phyloP scores from a whole-genome alignment of 345 rosid genomes.

The Limnanthes douglasii region DNA sequence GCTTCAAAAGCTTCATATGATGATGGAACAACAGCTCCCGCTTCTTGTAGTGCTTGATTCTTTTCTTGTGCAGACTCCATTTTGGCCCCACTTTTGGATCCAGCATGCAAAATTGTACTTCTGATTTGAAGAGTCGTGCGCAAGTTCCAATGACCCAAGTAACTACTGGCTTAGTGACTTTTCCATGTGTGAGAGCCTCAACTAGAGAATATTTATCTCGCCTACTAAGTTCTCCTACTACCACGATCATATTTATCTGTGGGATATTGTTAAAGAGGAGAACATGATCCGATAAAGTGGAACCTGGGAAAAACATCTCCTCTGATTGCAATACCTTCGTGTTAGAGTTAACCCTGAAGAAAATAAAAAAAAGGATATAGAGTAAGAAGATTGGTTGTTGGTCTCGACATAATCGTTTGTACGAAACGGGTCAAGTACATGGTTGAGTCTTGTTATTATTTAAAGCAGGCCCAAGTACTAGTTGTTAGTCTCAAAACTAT shows the following conservation, averaged over 20 bases:
- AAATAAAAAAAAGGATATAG: too few species aligned
- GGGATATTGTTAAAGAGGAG: slow-evolving; percentile 93
- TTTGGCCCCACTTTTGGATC: slow-evolving; percentile 96
- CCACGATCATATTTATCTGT: slow-evolving; percentile 90
- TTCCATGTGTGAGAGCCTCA: slow-evolving; percentile 90
- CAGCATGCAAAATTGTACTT: slow-evolving; percentile 83
- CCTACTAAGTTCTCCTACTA: slow-evolving; percentile 97
- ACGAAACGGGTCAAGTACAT: too few species aligned
- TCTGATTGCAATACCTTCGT: slow-evolving; percentile 98
- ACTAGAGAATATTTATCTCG: slow-evolving; percentile 90
- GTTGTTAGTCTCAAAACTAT: too few species aligned
- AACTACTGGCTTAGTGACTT: slow-evolving; percentile 87
- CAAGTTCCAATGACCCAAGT: slow-evolving; percentile 99
- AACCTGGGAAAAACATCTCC: slow-evolving; percentile 98
- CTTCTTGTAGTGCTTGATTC: slow-evolving; percentile 83
- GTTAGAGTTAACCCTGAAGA: too few species aligned
- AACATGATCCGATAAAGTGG: slow-evolving; percentile 86
- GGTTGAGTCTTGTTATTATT: too few species aligned
- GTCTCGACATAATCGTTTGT: too few species aligned
- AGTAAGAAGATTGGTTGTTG: too few species aligned
- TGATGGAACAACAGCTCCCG: slow-evolving; percentile 89
- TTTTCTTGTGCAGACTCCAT: slow-evolving; percentile 98
- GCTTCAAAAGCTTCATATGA: slow-evolving; percentile 76
- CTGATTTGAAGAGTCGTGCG: slow-evolving; percentile 90
- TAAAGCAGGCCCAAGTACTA: too few species aligned